Evolutionary conservation across 495 filamentous ascomycete species (phyloP).

Genomic region (Parmelia sp.): DNA sequence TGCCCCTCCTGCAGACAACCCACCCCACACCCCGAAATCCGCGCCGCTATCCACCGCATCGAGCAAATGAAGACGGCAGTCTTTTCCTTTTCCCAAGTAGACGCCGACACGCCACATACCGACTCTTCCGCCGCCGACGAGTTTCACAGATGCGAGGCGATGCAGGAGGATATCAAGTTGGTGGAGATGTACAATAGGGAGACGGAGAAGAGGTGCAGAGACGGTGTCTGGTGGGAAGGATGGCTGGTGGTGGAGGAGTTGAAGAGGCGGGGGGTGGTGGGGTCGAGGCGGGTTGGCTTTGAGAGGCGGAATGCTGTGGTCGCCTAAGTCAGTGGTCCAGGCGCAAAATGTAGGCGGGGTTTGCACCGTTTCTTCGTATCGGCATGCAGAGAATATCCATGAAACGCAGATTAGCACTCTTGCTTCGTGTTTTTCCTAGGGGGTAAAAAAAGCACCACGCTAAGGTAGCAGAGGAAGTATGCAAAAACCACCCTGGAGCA

Average conservation of each 20-base stretch:
- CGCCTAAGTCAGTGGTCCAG: neutral
- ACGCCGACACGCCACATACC: too few species aligned
- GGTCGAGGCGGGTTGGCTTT: neutral
- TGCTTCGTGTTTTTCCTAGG: too few species aligned
- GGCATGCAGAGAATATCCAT: too few species aligned
- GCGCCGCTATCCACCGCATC: neutral
- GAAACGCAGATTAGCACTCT: too few species aligned
- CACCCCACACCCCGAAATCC: neutral
- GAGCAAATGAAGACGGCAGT: neutral
- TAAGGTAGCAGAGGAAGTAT: too few species aligned
- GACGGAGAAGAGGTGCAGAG: conserved; percentile 12
- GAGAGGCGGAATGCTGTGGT: neutral
- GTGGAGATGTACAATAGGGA: conserved; percentile 10
- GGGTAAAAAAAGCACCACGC: too few species aligned
- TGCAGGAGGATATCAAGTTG: conserved; percentile 1
- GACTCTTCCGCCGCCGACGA: neutral
- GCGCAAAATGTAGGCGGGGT: too few species aligned
- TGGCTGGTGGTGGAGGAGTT: conserved; percentile 13
- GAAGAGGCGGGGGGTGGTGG: conserved; percentile 1
- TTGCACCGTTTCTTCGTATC: too few species aligned
- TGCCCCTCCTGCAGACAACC: conserved; percentile 9
- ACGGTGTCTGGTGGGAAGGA: conserved; percentile 14
- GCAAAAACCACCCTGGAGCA: too few species aligned
- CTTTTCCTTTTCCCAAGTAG: neutral
- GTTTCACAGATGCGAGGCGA: neutral